Base-by-base conservation (phyloP, 1,139 yeast genomes). In the Suhomyces choctaworum region DNA sequence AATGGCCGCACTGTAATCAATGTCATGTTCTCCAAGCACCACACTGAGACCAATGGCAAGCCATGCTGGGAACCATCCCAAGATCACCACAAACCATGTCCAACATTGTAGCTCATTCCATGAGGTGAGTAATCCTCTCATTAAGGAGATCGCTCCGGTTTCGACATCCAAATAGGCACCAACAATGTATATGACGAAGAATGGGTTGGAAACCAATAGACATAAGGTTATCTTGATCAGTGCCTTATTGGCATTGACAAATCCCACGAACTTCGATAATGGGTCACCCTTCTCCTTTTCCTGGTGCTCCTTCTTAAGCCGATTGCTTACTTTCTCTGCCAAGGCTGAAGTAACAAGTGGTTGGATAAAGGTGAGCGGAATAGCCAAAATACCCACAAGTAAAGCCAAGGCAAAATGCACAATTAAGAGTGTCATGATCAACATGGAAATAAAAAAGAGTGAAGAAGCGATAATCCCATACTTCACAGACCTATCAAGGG, bases 21-120 rank as follows among this genome's bases (percentile, higher is more conserved):
- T 25, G 16, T 42, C 50, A 38, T 60, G 60, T 17, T 61, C 58
- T n/a, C 70, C 70, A 25, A 62, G 45, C 7, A 52, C 42, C 37
- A 58, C 56, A 31, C 60, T 52, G 16, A 60, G 34, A 1, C 77
- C 69, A 13, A 77, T 64, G 16, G 75, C 60, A 2, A 79, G 38
- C 97, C 97, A 90, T 2, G 80, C 73, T 1, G 97, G 95, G 32
- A 82, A 62, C 96, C 96, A 89, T 0, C 89, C 83, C 26, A 83
- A 65, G 32, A 80, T 68, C 4, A 89, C 59, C 14, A 87, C 76
- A 40, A 77, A 74, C 95, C 96, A 88, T 0, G 96, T 86, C 94
- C 96, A 88, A 43, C 86, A 82, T 44, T 83, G 86, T 37, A 86
- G 63, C 24, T 81, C 78, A 22, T 66, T 56, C 85, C 92, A 86